Conservation (phyloP, 2,329 filamentous ascomycete genomes). For the Microcyclospora pomicola region DNA sequence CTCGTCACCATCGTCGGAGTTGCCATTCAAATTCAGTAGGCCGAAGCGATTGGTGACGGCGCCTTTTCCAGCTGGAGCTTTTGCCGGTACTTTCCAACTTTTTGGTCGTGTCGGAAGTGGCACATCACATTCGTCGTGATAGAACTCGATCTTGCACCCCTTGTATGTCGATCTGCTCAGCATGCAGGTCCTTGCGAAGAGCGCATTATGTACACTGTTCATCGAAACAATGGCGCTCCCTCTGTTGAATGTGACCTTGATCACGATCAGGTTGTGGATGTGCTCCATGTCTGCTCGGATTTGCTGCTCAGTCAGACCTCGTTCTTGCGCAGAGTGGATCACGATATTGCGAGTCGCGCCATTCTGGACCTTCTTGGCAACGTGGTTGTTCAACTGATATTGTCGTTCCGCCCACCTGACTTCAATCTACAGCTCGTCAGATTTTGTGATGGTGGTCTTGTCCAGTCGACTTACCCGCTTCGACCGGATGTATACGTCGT, state of each 20-base stretch:
- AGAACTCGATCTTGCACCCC: conserved; percentile 55
- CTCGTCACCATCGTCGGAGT: conserved; percentile 7
- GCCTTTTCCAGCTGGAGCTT: conserved; percentile 24
- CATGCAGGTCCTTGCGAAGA: conserved; percentile 68
- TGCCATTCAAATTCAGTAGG: conserved; percentile 39
- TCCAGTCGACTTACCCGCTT: conserved; percentile 42
- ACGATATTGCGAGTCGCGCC: conserved; percentile 65
- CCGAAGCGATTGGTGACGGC: conserved; percentile 47
- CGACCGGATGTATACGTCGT: conserved; percentile 54
- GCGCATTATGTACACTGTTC: conserved; percentile 63
- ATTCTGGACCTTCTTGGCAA: conserved; percentile 47
- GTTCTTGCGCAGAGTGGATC: conserved; percentile 40
- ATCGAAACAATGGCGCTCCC: conserved; percentile 55
- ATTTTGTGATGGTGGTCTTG: background rate
- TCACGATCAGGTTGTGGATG: conserved; percentile 63
- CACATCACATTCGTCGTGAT: conserved; percentile 56
- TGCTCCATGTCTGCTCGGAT: conserved; percentile 67
- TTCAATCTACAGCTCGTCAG: conserved; percentile 41
- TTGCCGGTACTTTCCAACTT: conserved; percentile 13
- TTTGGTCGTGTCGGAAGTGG: conserved; percentile 31
- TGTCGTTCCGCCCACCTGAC: conserved; percentile 59
- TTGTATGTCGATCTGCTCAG: conserved; percentile 55
- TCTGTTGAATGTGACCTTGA: conserved; percentile 47
- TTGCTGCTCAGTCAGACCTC: conserved; percentile 45
- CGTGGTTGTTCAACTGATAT: conserved; percentile 48